Conservation (phyloP, 1,139 yeast genomes). For the Kodamaea fungicola region DNA sequence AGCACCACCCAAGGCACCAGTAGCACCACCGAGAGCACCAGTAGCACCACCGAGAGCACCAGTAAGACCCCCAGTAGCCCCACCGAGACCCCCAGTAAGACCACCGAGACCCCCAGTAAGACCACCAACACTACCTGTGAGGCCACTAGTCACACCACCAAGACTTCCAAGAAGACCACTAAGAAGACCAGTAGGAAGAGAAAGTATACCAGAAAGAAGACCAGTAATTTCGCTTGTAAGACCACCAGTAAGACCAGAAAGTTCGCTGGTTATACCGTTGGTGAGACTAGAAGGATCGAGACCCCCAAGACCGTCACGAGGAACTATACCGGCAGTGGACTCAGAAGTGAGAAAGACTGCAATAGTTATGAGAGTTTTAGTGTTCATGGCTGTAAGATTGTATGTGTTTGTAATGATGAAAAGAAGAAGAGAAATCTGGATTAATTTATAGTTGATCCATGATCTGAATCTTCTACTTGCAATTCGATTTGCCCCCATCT, state of each 20-base stretch:
- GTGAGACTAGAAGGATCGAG: constrained; percentile 1
- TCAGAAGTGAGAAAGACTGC: neutral
- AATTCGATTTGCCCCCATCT: neutral
- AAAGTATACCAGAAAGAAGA: neutral
- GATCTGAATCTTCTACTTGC: neutral
- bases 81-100: constrained; percentile 1
- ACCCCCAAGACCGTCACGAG: constrained; percentile 1
- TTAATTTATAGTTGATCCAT: neutral
- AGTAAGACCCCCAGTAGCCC: neutral
- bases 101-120: neutral
- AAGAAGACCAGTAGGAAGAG: constrained; percentile 1
- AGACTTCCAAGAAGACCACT: constrained; percentile 1
- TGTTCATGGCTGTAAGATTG: neutral
- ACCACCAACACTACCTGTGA: neutral
- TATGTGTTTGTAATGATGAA: neutral
- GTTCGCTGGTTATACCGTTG: neutral
- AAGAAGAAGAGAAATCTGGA: neutral
- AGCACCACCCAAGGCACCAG: neutral
- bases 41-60: neutral
- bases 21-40: neutral
- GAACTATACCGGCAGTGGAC: neutral
- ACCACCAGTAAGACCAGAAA: neutral
- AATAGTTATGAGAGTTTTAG: neutral
- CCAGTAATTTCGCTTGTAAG: neutral
- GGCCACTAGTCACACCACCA: neutral